Evolutionary conservation across 257 asterid species (phyloP).

Genomic region (Henckelia pumila): DNA sequence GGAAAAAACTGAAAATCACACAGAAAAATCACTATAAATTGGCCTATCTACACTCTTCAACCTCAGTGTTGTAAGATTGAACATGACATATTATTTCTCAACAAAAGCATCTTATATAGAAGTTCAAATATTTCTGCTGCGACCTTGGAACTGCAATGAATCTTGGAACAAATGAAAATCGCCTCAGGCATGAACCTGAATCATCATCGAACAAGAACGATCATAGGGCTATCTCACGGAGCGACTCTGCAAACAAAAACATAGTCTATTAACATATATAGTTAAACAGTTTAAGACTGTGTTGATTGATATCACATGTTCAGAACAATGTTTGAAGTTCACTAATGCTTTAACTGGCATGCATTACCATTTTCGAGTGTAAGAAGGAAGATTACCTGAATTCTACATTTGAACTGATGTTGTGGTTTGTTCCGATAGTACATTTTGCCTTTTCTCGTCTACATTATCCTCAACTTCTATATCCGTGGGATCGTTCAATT

Average conservation of each 20-base stretch:
- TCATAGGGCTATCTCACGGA: neutral
- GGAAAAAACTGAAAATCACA: neutral
- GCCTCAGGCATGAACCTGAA: neutral
- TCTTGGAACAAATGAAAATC: neutral
- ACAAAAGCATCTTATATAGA: neutral
- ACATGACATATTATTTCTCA: neutral
- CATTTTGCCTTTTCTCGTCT: constrained; percentile 29
- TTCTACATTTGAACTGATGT: constrained; percentile 25
- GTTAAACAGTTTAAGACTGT: too few relatives aligned
- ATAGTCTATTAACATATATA: too few relatives aligned
- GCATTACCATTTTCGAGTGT: neutral
- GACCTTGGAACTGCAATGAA: neutral
- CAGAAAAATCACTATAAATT: neutral
- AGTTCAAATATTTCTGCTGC: neutral
- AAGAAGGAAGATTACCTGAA: constrained; percentile 23
- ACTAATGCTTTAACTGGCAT: neutral
- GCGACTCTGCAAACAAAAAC: neutral
- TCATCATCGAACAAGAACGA: neutral
- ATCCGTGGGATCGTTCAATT: constrained; percentile 29
- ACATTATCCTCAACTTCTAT: constrained; percentile 27
- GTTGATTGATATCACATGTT: neutral
- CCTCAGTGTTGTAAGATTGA: neutral
- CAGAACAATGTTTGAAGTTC: neutral
- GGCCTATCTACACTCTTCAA: neutral
- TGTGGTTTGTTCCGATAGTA: constrained; percentile 30